phyloP scores from a whole-genome alignment of 202 grass and related monocot species.

The Bolboschoenoplectus hybrid region DNA sequence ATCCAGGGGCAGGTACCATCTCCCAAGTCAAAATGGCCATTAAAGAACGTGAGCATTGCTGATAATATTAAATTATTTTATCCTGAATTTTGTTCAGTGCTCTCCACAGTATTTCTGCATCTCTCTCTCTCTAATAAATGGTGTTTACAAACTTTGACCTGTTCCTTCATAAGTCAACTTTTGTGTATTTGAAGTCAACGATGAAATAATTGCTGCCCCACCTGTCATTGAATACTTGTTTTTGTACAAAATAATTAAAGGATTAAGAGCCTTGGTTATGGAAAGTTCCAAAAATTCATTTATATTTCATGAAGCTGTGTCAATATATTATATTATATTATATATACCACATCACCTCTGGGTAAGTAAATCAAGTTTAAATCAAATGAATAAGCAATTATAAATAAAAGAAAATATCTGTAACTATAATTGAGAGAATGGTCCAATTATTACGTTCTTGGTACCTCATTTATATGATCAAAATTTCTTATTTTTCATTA shows the following conservation, averaged over 20 bases:
- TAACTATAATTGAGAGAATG: neutral
- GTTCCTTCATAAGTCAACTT: neutral
- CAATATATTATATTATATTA: neutral
- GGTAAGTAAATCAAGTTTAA: neutral
- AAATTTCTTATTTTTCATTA: neutral
- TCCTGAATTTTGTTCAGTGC: neutral
- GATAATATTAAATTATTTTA: constrained; percentile 18
- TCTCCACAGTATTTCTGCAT: neutral
- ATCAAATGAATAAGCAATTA: neutral
- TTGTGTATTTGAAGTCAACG: neutral
- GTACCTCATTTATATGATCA: neutral
- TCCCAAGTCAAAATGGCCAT: neutral
- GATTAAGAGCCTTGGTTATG: neutral
- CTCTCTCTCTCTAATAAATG: neutral
- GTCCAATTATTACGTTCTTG: neutral
- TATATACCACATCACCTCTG: neutral
- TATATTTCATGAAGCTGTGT: neutral
- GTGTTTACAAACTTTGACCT: constrained; percentile 18
- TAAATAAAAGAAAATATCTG: neutral
- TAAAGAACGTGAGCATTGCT: constrained; percentile 1
- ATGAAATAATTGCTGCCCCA: neutral
- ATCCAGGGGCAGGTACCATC: constrained; percentile 4
- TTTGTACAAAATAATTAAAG: neutral
- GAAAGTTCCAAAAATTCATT: neutral
- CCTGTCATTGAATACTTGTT: neutral